Conservation (phyloP, 345 rosid genomes). For the Eucalyptus polyanthemos region DNA sequence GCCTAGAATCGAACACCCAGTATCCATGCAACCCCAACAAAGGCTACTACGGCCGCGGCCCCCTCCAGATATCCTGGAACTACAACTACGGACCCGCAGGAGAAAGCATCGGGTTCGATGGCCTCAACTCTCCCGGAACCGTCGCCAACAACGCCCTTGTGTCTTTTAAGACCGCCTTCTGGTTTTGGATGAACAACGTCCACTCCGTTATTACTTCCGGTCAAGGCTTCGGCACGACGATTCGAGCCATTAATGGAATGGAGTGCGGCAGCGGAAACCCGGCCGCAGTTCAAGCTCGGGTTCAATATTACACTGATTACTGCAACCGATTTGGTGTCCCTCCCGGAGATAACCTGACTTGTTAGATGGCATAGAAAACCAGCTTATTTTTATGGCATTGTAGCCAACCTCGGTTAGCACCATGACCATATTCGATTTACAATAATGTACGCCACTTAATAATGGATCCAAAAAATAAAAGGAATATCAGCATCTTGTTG, state of each 20-base stretch:
- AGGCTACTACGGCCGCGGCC: conserved; percentile 38
- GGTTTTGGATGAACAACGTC: conserved; percentile 50
- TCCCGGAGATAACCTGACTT: background rate
- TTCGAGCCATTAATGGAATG: conserved; percentile 25
- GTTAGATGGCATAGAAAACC: background rate
- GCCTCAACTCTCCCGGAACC: conserved; percentile 20
- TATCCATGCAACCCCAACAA: conserved; percentile 17
- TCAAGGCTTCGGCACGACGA: conserved; percentile 42
- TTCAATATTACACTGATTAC: conserved; percentile 3
- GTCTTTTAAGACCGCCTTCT: conserved; percentile 31
- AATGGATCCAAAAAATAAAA: background rate
- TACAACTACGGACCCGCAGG: conserved; percentile 45
- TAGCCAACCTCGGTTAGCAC: background rate
- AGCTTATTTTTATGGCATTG: background rate
- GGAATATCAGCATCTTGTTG: background rate
- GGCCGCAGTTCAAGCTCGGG: conserved; percentile 16
- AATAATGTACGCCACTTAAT: background rate
- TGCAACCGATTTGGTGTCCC: background rate
- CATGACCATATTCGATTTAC: background rate
- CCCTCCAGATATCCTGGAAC: conserved; percentile 41
- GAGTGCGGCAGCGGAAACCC: conserved; percentile 29
- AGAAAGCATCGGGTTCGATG: conserved; percentile 10
- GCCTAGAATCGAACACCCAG: background rate
- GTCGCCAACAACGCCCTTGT: conserved; percentile 16
- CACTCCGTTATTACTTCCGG: conserved; percentile 7